Evolutionary conservation across 2,329 filamentous ascomycete genomes (phyloP).

Genomic region (Akanthomyces uredinophilus): DNA sequence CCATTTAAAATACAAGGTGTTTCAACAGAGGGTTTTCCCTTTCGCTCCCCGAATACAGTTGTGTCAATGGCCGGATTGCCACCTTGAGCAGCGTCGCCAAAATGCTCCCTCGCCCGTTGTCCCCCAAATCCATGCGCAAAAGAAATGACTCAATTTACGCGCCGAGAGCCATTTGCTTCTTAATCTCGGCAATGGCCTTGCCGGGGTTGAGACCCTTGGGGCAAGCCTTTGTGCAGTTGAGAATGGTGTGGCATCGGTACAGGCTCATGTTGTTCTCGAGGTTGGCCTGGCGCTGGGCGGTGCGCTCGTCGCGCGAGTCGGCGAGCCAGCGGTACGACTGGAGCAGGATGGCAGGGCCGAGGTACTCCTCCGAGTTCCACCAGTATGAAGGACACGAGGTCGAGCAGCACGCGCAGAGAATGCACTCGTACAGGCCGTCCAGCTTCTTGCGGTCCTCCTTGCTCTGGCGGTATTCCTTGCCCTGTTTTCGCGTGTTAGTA

Average conservation of each 20-base stretch:
- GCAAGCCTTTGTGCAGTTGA: conserved; percentile 97
- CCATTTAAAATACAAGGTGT: background rate
- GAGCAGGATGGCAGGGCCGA: conserved; percentile 91
- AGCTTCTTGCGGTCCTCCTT: conserved; percentile 94
- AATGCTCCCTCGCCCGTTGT: background rate
- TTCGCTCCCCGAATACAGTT: conserved; percentile 1
- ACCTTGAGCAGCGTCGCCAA: background rate
- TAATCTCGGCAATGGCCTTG: conserved; percentile 93
- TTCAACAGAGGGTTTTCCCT: background rate
- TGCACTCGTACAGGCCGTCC: conserved; percentile 97
- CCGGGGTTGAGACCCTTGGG: conserved; percentile 98
- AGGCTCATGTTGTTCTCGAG: conserved; percentile 98
- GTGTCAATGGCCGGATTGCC: background rate
- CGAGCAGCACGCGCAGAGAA: conserved; percentile 98
- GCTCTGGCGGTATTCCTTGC: conserved; percentile 85
- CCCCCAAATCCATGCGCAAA: background rate
- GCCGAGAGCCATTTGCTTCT: conserved; percentile 81
- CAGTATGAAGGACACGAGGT: conserved; percentile 99
- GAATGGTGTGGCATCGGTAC: conserved; percentile 98
- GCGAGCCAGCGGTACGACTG: conserved; percentile 98
- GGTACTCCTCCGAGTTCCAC: conserved; percentile 99
- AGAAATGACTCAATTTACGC: conserved; percentile 19
- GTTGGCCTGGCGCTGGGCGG: conserved; percentile 77
- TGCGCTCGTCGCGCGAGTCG: conserved; percentile 91
- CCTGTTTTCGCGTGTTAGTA: conserved; percentile 44